Percentiles rank a stretch among this genome's conserved stretches.
Conservation (phyloP, 2,329 filamentous ascomycete species). For the Orbilia oligospora region DNA sequence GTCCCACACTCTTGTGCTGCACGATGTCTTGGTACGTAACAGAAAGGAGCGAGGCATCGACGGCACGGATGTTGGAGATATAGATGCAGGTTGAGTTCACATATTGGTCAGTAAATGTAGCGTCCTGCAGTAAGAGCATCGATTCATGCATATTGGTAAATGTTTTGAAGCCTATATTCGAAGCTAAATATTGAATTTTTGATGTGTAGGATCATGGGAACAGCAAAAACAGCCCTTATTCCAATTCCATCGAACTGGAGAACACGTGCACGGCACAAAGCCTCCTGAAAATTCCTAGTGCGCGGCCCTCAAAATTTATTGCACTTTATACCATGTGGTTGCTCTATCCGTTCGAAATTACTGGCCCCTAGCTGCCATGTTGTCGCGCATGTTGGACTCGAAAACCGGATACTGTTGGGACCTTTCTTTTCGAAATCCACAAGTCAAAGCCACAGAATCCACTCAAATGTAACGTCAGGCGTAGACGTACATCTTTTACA, state of each 20-base stretch:
- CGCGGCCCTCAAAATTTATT: not conserved
- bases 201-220: not conserved
- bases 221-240: not conserved
- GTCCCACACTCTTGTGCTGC: constrained; percentile 2
- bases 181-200: too few species aligned
- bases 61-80: constrained; percentile 20
- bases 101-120: not conserved
- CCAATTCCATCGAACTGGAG: not conserved
- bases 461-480: not conserved
- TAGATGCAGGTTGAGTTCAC: not conserved
- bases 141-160: too few species aligned
- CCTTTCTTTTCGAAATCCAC: not conserved
- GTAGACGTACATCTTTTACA: too few species aligned
- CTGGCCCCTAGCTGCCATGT: not conserved
- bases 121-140: not conserved
- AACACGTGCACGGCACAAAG: not conserved
- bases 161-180: too few species aligned
- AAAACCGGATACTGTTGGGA: constrained; percentile 4
- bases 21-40: constrained; percentile 8
- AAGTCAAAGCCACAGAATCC: not conserved
- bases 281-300: not conserved
- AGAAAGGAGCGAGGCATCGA: constrained; percentile 4
- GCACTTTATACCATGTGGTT: constrained; percentile 33
- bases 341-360: not conserved
- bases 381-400: not conserved